These are phyloP conservation scores for Globisporangium nodosum DNA, from an alignment of 352 stramenopile genomes.

Conservation along the genomic window DNA sequence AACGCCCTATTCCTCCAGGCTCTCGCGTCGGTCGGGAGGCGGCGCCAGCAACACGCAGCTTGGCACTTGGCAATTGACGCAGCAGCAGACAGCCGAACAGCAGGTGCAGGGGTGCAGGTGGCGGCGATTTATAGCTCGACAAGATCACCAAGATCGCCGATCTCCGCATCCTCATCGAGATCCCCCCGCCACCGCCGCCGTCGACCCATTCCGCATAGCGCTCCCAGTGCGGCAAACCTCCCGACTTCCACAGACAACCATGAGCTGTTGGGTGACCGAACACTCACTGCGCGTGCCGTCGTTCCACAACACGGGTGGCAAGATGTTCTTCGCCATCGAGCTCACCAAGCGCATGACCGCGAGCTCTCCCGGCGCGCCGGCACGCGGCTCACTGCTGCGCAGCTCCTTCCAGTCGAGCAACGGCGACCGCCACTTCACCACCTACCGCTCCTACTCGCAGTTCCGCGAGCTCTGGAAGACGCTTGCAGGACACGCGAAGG, in stretches of 20 bases:
- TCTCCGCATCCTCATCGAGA: not conserved
- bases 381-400: slow-evolving; percentile 13
- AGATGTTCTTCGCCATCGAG: slow-evolving; percentile 22
- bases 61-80: slow-evolving; percentile 1
- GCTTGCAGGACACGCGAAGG: slow-evolving; percentile 14
- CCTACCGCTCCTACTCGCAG: slow-evolving; percentile 43
- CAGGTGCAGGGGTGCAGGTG: not conserved
- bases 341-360: slow-evolving; percentile 18
- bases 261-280: slow-evolving; percentile 19
- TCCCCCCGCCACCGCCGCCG: no score
- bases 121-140: not conserved
- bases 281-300: slow-evolving; percentile 16
- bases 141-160: not conserved
- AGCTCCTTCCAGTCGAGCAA: slow-evolving; percentile 14
- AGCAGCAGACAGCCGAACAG: slow-evolving; percentile 1
- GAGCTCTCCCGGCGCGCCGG: slow-evolving; percentile 23
- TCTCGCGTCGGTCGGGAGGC: not conserved
- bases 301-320: slow-evolving; percentile 17
- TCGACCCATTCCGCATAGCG: not conserved
- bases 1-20: not conserved
- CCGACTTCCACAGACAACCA: not conserved
- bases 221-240: no score
- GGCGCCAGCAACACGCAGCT: not conserved
- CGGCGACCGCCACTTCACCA: slow-evolving; percentile 21
- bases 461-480: slow-evolving; percentile 56